A percentile compares a stretch with the other conserved stretches of the same genome.
Conservation (phyloP, 2,329 filamentous ascomycete species). For the Aspergillus spinulosporus region DNA sequence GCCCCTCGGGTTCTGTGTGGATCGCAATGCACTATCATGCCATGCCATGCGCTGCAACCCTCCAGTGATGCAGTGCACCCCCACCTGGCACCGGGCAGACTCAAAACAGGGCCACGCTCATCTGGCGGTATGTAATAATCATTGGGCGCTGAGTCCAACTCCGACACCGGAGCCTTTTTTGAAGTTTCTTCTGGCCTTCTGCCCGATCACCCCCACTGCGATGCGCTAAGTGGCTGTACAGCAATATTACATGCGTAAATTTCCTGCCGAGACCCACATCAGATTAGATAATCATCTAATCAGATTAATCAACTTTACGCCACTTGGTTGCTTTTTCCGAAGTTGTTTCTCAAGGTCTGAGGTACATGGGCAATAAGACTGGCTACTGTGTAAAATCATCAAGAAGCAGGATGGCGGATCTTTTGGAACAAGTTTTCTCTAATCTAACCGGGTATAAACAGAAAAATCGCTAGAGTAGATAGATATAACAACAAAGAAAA, state of each 20-base stretch:
- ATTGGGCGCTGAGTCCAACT: conserved; percentile 2
- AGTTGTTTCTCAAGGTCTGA: neutral
- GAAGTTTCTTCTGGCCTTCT: neutral
- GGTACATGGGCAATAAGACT: neutral
- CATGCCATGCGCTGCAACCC: neutral
- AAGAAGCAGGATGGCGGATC: too few relatives aligned
- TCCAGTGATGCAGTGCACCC: neutral
- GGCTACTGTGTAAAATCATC: too few relatives aligned
- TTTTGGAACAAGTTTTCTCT: neutral
- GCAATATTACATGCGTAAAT: neutral
- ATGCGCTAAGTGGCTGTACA: neutral
- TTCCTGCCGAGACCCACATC: conserved; percentile 17
- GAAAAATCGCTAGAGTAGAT: neutral
- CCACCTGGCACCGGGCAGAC: neutral
- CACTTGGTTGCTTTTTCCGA: neutral
- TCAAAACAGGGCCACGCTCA: neutral
- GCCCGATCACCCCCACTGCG: neutral
- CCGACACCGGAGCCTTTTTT: conserved; percentile 1
- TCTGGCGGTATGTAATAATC: neutral
- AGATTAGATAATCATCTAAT: conserved; percentile 36
- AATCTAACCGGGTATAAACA: conserved; percentile 1
- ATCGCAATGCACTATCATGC: too few relatives aligned
- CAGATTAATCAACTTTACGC: conserved; percentile 25
- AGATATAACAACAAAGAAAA: neutral
- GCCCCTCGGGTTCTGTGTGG: too few relatives aligned